Evolutionary conservation across 345 rosid species (phyloP).

Genomic region (Citrus maxima): DNA sequence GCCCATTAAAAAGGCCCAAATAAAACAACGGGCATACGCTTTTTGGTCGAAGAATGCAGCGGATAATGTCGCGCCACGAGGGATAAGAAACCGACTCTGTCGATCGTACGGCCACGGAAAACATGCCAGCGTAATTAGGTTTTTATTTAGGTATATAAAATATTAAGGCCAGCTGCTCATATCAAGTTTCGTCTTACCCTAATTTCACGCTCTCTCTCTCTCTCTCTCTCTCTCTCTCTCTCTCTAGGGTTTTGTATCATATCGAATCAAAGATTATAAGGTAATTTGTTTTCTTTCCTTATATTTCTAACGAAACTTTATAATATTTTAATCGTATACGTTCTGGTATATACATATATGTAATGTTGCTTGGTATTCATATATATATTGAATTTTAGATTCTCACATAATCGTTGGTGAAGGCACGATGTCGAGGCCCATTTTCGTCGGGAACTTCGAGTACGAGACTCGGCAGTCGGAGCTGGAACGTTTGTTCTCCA

Average conservation of each 20-base stretch:
- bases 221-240: background rate
- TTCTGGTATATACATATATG: background rate
- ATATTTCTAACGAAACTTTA: background rate
- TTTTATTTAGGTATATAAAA: background rate
- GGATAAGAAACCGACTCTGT: background rate
- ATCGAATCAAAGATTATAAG: background rate
- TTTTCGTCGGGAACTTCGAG: constrained; percentile 80
- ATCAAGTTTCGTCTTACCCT: no score
- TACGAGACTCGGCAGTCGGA: constrained; percentile 81
- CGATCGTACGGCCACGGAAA: constrained; percentile 4
- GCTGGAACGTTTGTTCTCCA: constrained; percentile 67
- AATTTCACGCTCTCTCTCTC: no score
- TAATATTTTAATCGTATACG: no score
- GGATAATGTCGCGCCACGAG: background rate
- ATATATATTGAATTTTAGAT: background rate
- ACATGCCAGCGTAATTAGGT: background rate
- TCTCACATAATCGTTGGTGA: background rate
- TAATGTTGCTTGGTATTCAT: background rate
- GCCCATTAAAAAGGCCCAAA: background rate
- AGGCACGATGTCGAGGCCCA: constrained; percentile 44
- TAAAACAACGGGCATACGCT: background rate
- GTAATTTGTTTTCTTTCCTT: background rate
- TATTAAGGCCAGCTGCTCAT: background rate
- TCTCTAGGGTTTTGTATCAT: constrained; percentile 1
- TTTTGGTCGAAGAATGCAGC: background rate